Percentiles rank a stretch among this genome's conserved stretches.
Evolutionary conservation across 352 stramenopile species (phyloP).

Genomic region (Chrysophaeum taylorii): DNA sequence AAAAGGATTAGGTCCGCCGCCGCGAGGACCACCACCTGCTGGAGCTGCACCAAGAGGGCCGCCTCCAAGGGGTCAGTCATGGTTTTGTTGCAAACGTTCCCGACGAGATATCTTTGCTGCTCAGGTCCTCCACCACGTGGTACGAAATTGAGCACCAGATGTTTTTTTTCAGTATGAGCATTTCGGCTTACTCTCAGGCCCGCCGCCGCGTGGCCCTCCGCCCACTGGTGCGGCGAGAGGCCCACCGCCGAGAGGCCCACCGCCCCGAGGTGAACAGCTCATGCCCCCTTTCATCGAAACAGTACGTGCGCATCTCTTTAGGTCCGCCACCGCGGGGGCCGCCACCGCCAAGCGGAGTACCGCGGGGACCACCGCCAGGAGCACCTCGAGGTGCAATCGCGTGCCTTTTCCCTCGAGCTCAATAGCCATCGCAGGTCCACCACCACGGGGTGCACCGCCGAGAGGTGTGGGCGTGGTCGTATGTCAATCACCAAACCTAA

Average conservation of each 20-base stretch:
- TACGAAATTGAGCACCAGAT: slow-evolving; percentile 18
- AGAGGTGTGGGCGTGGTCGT: no score
- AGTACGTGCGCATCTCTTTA: no score
- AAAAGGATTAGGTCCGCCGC: not conserved
- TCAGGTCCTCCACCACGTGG: slow-evolving; percentile 27
- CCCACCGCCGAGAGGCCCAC: slow-evolving; percentile 37
- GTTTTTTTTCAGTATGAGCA: no score
- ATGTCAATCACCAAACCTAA: no score
- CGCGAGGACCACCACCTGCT: slow-evolving; percentile 29
- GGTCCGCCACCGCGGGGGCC: slow-evolving; percentile 33
- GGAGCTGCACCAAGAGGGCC: slow-evolving; percentile 23
- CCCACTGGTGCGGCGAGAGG: slow-evolving; percentile 22
- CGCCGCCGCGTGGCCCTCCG: slow-evolving; percentile 15
- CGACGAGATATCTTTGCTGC: no score
- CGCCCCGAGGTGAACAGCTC: slow-evolving; percentile 31
- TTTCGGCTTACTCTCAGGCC: slow-evolving; percentile 8
- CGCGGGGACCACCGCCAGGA: slow-evolving; percentile 37
- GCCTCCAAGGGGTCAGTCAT: slow-evolving; percentile 1
- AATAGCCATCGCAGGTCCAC: slow-evolving; percentile 29
- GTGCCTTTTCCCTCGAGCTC: slow-evolving; percentile 26
- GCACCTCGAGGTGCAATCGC: slow-evolving; percentile 20
- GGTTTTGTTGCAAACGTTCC: no score
- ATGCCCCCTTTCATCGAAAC: no score
- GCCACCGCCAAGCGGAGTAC: slow-evolving; percentile 30
- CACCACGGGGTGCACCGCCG: slow-evolving; percentile 19